A percentile compares a stretch with the other conserved stretches of the same genome.
phyloP scores from a whole-genome alignment of 805 yeast species.

The Yueomyces sp. region DNA sequence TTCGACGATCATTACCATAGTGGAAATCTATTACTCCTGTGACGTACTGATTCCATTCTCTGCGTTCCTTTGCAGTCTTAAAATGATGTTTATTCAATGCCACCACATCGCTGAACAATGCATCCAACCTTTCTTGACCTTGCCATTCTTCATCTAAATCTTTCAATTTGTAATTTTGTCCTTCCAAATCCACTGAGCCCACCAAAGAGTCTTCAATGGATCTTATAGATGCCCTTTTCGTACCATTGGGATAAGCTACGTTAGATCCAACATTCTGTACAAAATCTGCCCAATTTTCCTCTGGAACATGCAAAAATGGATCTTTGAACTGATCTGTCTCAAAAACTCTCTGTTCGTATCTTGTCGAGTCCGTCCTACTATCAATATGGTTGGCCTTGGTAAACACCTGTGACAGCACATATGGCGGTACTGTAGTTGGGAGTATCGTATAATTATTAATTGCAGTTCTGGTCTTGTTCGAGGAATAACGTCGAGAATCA shows the following conservation, averaged over 20 bases:
- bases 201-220: neutral
- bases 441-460: constrained; percentile 25
- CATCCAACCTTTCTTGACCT: constrained; percentile 51
- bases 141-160: constrained; percentile 50
- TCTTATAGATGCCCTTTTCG: neutral
- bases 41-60: constrained; percentile 19
- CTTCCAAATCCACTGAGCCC: constrained; percentile 4
- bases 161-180: constrained; percentile 18
- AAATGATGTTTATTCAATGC: constrained; percentile 4
- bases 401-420: constrained; percentile 39
- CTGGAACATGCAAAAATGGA: constrained; percentile 26
- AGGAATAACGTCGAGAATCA: too few relatives aligned
- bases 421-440: constrained; percentile 45
- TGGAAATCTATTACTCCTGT: constrained; percentile 17
- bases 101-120: constrained; percentile 28
- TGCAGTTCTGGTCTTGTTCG: neutral
- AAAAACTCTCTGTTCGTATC: neutral
- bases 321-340: constrained; percentile 13
- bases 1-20: constrained; percentile 4
- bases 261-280: constrained; percentile 25
- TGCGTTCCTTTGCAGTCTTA: constrained; percentile 17
- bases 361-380: neutral
- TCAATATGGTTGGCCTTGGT: neutral
- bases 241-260: constrained; percentile 12
- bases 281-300: constrained; percentile 39